Evolutionary conservation across 495 filamentous ascomycete species (phyloP).

Genomic region (Penicillium fimorum): DNA sequence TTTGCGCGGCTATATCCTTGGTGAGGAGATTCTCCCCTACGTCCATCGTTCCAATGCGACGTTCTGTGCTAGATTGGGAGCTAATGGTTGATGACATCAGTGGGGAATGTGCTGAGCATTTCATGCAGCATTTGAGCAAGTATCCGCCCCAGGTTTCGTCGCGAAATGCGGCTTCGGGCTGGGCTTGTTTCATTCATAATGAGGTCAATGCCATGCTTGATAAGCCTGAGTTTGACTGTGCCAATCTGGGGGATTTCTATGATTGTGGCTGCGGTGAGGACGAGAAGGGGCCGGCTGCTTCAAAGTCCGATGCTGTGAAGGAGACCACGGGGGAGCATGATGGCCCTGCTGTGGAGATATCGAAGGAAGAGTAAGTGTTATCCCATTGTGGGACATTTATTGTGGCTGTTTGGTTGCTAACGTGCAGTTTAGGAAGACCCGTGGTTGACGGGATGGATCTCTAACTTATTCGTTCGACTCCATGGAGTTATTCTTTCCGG

Average conservation of each 20-base stretch:
- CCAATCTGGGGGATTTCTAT: slow-evolving; percentile 86
- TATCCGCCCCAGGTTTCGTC: slow-evolving; percentile 91
- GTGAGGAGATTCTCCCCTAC: slow-evolving; percentile 33
- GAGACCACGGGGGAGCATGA: slow-evolving; percentile 13
- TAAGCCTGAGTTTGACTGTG: slow-evolving; percentile 85
- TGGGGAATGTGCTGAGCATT: slow-evolving; percentile 91
- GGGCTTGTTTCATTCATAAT: slow-evolving; percentile 95
- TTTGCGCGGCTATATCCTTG: slow-evolving; percentile 92
- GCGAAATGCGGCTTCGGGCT: slow-evolving; percentile 78
- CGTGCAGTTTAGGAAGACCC: slow-evolving; percentile 26
- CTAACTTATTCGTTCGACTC: neutral
- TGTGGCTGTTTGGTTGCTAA: slow-evolving; percentile 11
- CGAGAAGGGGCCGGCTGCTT: slow-evolving; percentile 29
- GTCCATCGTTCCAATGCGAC: neutral
- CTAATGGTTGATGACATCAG: slow-evolving; percentile 42
- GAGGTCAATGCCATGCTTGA: slow-evolving; percentile 83
- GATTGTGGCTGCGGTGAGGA: slow-evolving; percentile 94
- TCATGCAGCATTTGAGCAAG: slow-evolving; percentile 73
- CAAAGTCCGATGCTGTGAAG: slow-evolving; percentile 9
- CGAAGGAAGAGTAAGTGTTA: slow-evolving; percentile 41
- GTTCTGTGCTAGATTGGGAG: slow-evolving; percentile 3
- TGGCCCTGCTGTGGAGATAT: slow-evolving; percentile 39
- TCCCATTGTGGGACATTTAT: slow-evolving; percentile 7
- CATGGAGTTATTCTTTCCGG: neutral
- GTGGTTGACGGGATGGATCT: slow-evolving; percentile 22